Percentiles rank a stretch among this genome's conserved stretches.
phyloP scores from a whole-genome alignment of 2,329 filamentous ascomycete genomes.

The Fusarium sacchari region DNA sequence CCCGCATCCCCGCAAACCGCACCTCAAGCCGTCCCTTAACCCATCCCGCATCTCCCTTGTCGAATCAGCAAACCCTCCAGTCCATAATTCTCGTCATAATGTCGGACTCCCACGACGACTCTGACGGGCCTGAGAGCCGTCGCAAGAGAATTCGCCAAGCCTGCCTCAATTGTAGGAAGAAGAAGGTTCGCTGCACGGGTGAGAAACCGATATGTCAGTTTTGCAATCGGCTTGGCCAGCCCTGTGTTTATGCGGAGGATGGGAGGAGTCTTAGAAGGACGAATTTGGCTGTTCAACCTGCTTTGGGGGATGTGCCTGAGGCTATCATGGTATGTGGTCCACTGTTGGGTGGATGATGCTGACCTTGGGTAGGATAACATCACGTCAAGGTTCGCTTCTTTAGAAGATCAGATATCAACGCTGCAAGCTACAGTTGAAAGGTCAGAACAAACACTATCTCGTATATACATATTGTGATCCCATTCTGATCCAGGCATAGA shows the following conservation, averaged over 20 bases:
- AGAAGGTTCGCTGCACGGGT: slow-evolving; percentile 17
- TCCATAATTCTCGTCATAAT: background rate
- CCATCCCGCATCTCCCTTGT: background rate
- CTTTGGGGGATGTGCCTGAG: background rate
- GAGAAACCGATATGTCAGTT: slow-evolving; percentile 20
- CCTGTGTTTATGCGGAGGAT: slow-evolving; percentile 15
- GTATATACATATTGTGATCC: rapidly evolving
- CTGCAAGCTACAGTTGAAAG: slow-evolving; percentile 12
- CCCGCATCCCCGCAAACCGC: background rate
- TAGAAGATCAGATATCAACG: slow-evolving; percentile 10
- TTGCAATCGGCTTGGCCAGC: slow-evolving; percentile 6
- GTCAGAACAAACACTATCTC: rapidly evolving
- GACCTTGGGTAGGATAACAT: slow-evolving; percentile 9
- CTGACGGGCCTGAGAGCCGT: slow-evolving; percentile 13
- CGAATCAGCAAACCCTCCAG: background rate
- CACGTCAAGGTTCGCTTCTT: background rate
- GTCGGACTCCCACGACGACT: slow-evolving; percentile 12
- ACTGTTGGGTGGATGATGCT: background rate
- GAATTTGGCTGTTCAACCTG: background rate
- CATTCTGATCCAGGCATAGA: background rate
- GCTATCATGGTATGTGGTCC: background rate
- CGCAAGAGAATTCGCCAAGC: slow-evolving; percentile 22
- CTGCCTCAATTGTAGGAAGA: slow-evolving; percentile 19
- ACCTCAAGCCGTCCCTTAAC: background rate
- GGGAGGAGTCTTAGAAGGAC: slow-evolving; percentile 8